A percentile compares a stretch with the other conserved stretches of the same genome.
phyloP scores from a whole-genome alignment of 2,329 filamentous ascomycete genomes.

The Colletotrichum noveboracense region DNA sequence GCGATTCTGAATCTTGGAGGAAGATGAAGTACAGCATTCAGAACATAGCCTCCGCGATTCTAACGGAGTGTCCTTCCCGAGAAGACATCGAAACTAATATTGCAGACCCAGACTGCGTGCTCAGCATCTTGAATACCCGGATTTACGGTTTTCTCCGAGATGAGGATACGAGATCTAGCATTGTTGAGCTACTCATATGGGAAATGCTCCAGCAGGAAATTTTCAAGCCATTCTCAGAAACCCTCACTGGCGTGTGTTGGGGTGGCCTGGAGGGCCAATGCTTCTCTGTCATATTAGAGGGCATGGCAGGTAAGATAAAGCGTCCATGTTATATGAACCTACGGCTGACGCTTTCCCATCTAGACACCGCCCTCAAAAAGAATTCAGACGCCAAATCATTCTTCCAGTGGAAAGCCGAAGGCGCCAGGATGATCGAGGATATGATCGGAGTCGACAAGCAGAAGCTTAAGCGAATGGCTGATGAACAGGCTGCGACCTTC shows the following conservation, averaged over 20 bases:
- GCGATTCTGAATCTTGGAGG: constrained; percentile 8
- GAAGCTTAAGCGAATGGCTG: fast-evolving
- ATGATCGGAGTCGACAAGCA: not conserved
- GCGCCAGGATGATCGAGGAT: not conserved
- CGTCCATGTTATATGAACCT: no score
- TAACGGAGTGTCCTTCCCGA: not conserved
- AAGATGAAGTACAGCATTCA: constrained; percentile 23
- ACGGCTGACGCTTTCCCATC: not conserved
- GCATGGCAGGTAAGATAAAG: not conserved
- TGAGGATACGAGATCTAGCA: not conserved
- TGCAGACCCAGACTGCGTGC: not conserved
- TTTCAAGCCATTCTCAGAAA: not conserved
- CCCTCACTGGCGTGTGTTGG: not conserved
- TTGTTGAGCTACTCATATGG: not conserved
- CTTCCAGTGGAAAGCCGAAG: not conserved
- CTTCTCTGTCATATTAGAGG: not conserved
- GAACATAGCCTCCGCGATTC: not conserved
- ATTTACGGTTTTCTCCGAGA: not conserved
- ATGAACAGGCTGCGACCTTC: not conserved
- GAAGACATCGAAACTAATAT: not conserved
- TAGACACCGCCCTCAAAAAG: not conserved
- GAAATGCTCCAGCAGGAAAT: not conserved
- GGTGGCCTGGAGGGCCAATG: not conserved
- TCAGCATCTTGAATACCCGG: not conserved
- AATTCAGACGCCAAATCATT: not conserved